Evolutionary conservation across 805 yeast genomes (phyloP), one percentile per base, ranked within the genome.

Genomic region (Candida sanyiensis): DNA sequence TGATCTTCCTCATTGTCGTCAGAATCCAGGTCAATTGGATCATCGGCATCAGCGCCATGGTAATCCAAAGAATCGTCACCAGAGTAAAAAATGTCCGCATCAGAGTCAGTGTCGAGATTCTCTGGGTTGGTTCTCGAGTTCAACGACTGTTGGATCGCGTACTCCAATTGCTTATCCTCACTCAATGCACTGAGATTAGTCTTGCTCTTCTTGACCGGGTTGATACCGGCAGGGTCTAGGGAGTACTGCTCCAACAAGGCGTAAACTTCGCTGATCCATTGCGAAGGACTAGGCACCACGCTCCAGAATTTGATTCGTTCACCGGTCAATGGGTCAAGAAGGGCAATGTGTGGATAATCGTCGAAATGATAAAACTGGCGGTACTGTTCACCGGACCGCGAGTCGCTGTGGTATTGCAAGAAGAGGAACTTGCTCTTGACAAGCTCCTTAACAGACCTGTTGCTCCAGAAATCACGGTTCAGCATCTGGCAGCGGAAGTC

Each of bases 291-390:
- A 0, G 94, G 94, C 1, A 77, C 80, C 1, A 73, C 75, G n/a
- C 69, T 64, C 96, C 97, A 93, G 38, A 69, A 69, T 48, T 73
- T 72, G 40, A 87, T 73, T 43, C 95, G 70, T 61, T 93, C 99
- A 17, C 97, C 97, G 0, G 98, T 93, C 57, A 89, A 77, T 2
- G 98, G 97, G 54, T 93, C 99, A 35, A 93, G 58, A 28, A 93
- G 84, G 1, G 96, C 84, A 29, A 93, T 79, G 57, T 93, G 97
- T 1, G 99, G 99, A 56, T 65, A 82, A 18, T 71, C 73, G 2
- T 67, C 62, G 33, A 84, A 70, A 3, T 82, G 80, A 58, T 93
- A 89, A 52, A 83, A 81, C 45, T 82, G 79, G 15, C 70, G 51
- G 57, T 86, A 93, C 44, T 70, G 73, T 45, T 69, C 68, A 2